Conservation (phyloP, 129 eudicot species). For the Glebionis coronaria region DNA sequence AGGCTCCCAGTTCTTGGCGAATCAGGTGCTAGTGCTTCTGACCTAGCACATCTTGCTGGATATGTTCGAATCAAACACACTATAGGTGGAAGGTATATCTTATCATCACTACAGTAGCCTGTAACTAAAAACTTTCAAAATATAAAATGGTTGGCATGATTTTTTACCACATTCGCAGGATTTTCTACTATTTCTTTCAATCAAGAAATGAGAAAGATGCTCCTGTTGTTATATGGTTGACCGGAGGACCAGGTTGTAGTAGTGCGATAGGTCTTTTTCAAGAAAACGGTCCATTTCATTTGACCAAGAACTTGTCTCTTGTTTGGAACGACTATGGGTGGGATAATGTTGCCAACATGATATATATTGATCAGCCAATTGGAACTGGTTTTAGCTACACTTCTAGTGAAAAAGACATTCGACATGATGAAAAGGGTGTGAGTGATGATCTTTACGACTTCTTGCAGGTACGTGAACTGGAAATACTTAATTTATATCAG, state of each 20-base stretch:
- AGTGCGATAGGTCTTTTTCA: slow-evolving; percentile 59
- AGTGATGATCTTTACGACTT: slow-evolving; percentile 80
- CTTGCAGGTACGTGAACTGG: slow-evolving; percentile 50
- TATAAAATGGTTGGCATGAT: background rate
- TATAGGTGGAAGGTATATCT: slow-evolving; percentile 66
- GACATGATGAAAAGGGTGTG: slow-evolving; percentile 67
- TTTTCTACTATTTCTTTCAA: slow-evolving; percentile 68
- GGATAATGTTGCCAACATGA: slow-evolving; percentile 71
- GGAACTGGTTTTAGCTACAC: slow-evolving; percentile 88
- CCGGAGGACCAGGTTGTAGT: slow-evolving; percentile 78
- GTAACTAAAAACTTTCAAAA: background rate
- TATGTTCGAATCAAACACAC: too few species aligned
- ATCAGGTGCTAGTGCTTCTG: too few species aligned
- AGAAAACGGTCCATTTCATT: slow-evolving; percentile 61
- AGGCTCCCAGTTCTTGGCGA: slow-evolving; percentile 40
- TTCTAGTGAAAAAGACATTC: slow-evolving; percentile 48
- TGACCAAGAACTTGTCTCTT: slow-evolving; percentile 45
- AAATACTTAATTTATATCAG: background rate
- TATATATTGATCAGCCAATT: slow-evolving; percentile 81
- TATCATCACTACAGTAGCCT: slow-evolving; percentile 10
- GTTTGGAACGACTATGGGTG: slow-evolving; percentile 62
- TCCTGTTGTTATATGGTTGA: slow-evolving; percentile 70
- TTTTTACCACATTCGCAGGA: slow-evolving; percentile 35
- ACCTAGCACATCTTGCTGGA: too few species aligned
- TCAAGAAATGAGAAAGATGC: slow-evolving; percentile 50